These are phyloP conservation scores for Termitomyces sp. DNA, from an alignment of 768 basidiomycete species.

Conservation along the genomic window DNA sequence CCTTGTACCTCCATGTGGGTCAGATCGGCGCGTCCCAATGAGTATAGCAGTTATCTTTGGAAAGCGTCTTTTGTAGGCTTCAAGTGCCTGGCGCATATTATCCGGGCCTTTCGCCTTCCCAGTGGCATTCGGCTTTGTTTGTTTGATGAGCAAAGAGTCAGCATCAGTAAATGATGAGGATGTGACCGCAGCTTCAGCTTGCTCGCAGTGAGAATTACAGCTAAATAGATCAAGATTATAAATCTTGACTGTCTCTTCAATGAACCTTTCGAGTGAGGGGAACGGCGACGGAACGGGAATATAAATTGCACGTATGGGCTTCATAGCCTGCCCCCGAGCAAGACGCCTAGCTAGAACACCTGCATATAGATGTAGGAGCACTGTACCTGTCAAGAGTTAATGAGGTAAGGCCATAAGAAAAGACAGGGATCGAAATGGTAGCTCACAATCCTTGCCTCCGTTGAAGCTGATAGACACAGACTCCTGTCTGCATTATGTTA, in stretches of 20 bases:
- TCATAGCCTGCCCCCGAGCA: constrained; percentile 26
- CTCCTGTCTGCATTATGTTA: constrained; percentile 44
- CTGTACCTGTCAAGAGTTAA: constrained; percentile 60
- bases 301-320: constrained; percentile 67
- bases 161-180: constrained; percentile 22
- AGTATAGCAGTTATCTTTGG: constrained; percentile 75
- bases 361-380: constrained; percentile 86
- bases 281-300: constrained; percentile 92
- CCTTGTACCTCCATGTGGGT: constrained; percentile 88
- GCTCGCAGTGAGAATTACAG: constrained; percentile 36
- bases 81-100: constrained; percentile 77
- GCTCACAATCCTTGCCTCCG: constrained; percentile 95
- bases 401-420: not conserved
- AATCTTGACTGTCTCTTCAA: constrained; percentile 47
- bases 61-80: constrained; percentile 62
- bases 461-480: constrained; percentile 90
- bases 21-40: constrained; percentile 82
- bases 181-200: constrained; percentile 45
- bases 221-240: constrained; percentile 80
- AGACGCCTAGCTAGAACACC: constrained; percentile 57
- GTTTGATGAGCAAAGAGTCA: constrained; percentile 18
- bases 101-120: constrained; percentile 56
- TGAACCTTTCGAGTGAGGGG: constrained; percentile 77
- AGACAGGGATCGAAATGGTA: constrained; percentile 9
- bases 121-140: constrained; percentile 26